Evolutionary conservation across 2,329 filamentous ascomycete genomes (phyloP).

Genomic region (Neodidymelliopsis sp.): DNA sequence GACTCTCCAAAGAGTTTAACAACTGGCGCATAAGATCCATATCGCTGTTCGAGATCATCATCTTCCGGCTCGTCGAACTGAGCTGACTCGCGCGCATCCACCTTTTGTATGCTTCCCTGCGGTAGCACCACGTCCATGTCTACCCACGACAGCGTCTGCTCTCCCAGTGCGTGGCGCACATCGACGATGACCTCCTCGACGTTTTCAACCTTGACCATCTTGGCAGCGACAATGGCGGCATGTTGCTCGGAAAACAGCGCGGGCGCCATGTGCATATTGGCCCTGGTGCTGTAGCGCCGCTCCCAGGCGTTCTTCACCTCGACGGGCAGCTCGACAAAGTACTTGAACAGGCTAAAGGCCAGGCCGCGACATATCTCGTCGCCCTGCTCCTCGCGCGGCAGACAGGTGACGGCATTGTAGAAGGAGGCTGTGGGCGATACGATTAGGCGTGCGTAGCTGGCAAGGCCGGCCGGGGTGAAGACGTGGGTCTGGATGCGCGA

Average conservation of each 20-base stretch:
- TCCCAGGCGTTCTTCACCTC: conserved; percentile 76
- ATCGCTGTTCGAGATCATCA: conserved; percentile 73
- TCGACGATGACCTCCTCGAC: conserved; percentile 74
- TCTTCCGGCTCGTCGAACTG: conserved; percentile 68
- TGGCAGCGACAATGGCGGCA: conserved; percentile 86
- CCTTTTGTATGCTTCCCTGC: conserved; percentile 68
- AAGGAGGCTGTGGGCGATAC: conserved; percentile 91
- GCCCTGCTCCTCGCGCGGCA: conserved; percentile 93
- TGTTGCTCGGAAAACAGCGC: conserved; percentile 88
- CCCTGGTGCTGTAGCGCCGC: conserved; percentile 59
- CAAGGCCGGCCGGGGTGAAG: conserved; percentile 86
- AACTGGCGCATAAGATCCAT: conserved; percentile 78
- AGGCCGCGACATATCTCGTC: conserved; percentile 91
- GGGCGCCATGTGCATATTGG: conserved; percentile 68
- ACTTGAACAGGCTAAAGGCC: conserved; percentile 92
- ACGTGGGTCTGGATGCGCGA: conserved; percentile 95
- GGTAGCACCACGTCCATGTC: conserved; percentile 90
- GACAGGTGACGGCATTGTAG: conserved; percentile 86
- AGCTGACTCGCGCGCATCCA: conserved; percentile 60
- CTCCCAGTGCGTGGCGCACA: conserved; percentile 77
- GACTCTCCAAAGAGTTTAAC: conserved; percentile 83
- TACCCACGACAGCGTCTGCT: conserved; percentile 82
- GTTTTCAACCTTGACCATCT: conserved; percentile 84
- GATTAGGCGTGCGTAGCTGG: conserved; percentile 88
- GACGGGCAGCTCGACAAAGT: conserved; percentile 86